Percentiles rank a stretch among this genome's conserved stretches.
These are phyloP conservation scores for Plenodomus tracheiphilus DNA, from an alignment of 2,329 filamentous ascomycete genomes.

Conservation along the genomic window DNA sequence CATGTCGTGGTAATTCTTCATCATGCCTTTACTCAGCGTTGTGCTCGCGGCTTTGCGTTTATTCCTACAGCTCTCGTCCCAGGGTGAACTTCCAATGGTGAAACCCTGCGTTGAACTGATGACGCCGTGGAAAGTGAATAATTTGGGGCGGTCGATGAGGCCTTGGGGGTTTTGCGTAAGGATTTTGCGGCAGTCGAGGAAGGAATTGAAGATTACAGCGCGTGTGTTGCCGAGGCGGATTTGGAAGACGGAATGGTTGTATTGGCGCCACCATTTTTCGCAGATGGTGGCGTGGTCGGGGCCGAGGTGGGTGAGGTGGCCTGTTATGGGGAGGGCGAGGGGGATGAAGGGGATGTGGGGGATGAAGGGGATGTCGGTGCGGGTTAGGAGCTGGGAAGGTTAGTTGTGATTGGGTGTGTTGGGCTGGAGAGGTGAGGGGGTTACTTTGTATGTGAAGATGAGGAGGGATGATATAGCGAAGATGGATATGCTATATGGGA, in stretches of 20 bases:
- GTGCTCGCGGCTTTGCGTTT: slow-evolving; percentile 57
- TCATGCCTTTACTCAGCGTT: slow-evolving; percentile 51
- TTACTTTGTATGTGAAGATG: too few relatives aligned
- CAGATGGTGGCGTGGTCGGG: slow-evolving; percentile 59
- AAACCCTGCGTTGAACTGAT: slow-evolving; percentile 56
- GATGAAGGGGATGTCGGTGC: slow-evolving; percentile 56
- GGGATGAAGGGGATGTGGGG: slow-evolving; percentile 56
- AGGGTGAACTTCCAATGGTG: slow-evolving; percentile 58
- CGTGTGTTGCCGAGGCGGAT: slow-evolving; percentile 59
- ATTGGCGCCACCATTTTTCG: slow-evolving; percentile 55
- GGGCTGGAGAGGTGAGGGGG: too few relatives aligned
- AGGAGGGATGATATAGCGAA: too few relatives aligned
- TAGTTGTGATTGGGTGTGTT: background rate
- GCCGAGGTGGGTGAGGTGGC: slow-evolving; percentile 56
- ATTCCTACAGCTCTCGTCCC: slow-evolving; percentile 59
- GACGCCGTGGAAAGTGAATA: slow-evolving; percentile 59
- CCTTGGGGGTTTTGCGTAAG: slow-evolving; percentile 55
- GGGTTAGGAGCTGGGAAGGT: slow-evolving; percentile 15
- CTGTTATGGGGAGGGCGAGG: slow-evolving; percentile 54
- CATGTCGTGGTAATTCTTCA: slow-evolving; percentile 57
- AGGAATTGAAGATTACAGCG: slow-evolving; percentile 58
- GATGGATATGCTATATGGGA: too few relatives aligned
- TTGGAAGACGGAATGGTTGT: slow-evolving; percentile 54
- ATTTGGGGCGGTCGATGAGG: slow-evolving; percentile 54
- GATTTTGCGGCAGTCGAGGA: slow-evolving; percentile 57